Evolutionary conservation across 2,329 filamentous ascomycete genomes (phyloP).

Genomic region (Cytospora mali): DNA sequence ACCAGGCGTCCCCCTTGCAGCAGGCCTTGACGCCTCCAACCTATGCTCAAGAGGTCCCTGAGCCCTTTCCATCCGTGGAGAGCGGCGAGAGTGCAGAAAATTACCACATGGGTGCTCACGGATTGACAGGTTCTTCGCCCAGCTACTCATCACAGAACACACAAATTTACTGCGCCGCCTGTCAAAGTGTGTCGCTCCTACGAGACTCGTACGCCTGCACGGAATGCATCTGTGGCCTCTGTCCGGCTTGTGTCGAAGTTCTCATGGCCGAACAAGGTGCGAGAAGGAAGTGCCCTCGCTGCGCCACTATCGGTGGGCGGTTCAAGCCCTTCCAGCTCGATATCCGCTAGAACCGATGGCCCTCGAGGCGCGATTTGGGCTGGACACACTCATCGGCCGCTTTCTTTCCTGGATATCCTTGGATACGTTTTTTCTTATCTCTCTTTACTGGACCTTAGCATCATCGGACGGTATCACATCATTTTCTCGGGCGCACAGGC

Average conservation of each 20-base stretch:
- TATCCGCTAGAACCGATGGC: conserved; percentile 61
- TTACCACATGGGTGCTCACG: conserved; percentile 69
- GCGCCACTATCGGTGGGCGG: conserved; percentile 74
- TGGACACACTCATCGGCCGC: conserved; percentile 3
- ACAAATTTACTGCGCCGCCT: conserved; percentile 91
- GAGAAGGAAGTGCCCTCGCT: conserved; percentile 75
- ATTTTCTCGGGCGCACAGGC: conserved; percentile 16
- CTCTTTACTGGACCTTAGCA: conserved; percentile 27
- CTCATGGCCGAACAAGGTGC: conserved; percentile 76
- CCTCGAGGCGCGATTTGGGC: conserved; percentile 2
- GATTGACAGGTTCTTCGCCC: conserved; percentile 70
- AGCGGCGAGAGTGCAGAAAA: conserved; percentile 72
- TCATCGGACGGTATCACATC: conserved; percentile 22
- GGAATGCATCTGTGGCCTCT: conserved; percentile 93
- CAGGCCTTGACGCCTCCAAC: conserved; percentile 85
- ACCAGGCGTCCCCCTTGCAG: conserved; percentile 88
- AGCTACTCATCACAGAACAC: conserved; percentile 74
- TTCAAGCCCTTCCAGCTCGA: conserved; percentile 88
- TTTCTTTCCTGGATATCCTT: conserved; percentile 10
- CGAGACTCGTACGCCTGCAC: conserved; percentile 91
- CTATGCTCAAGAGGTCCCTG: conserved; percentile 66
- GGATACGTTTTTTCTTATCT: conserved; percentile 27
- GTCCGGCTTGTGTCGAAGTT: conserved; percentile 82
- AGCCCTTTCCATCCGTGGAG: conserved; percentile 90
- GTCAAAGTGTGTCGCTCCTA: conserved; percentile 74